Evolutionary conservation across 345 rosid genomes (phyloP).

Genomic region (Syzygium aromaticum): DNA sequence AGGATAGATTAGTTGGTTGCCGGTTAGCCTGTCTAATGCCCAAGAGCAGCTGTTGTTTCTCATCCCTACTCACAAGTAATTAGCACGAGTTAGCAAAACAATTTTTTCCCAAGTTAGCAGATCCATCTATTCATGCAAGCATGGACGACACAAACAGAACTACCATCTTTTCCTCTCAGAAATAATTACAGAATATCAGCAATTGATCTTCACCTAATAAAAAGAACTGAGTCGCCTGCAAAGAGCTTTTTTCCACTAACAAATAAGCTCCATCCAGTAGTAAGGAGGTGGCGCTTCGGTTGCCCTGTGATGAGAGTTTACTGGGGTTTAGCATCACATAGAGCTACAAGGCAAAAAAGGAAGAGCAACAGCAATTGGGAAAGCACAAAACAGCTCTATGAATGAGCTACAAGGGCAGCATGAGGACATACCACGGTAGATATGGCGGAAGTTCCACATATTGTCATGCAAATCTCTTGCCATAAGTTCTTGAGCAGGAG

Average conservation of each 20-base stretch:
- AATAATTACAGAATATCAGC: neutral
- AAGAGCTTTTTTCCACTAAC: conserved; percentile 78
- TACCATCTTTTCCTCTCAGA: neutral
- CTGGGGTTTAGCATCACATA: neutral
- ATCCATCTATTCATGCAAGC: neutral
- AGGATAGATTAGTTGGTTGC: conserved; percentile 75
- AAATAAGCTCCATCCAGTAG: conserved; percentile 91
- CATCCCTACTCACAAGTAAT: conserved; percentile 53
- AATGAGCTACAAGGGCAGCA: neutral
- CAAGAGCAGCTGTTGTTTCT: conserved; percentile 73
- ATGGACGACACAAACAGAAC: neutral
- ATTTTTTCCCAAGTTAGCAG: neutral
- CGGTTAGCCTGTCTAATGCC: conserved; percentile 81
- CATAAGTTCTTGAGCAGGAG: conserved; percentile 86
- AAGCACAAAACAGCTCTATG: neutral
- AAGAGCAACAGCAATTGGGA: neutral
- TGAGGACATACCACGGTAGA: conserved; percentile 65
- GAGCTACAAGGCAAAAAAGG: neutral
- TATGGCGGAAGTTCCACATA: conserved; percentile 87
- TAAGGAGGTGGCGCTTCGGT: conserved; percentile 86
- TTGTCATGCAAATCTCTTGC: conserved; percentile 91
- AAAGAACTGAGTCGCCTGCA: conserved; percentile 81
- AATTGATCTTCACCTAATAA: conserved; percentile 45
- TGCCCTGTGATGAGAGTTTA: conserved; percentile 38
- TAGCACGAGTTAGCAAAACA: neutral